Evolutionary conservation across 768 basidiomycete genomes (phyloP).

Genomic region (Paxillus ammoniavirescens): DNA sequence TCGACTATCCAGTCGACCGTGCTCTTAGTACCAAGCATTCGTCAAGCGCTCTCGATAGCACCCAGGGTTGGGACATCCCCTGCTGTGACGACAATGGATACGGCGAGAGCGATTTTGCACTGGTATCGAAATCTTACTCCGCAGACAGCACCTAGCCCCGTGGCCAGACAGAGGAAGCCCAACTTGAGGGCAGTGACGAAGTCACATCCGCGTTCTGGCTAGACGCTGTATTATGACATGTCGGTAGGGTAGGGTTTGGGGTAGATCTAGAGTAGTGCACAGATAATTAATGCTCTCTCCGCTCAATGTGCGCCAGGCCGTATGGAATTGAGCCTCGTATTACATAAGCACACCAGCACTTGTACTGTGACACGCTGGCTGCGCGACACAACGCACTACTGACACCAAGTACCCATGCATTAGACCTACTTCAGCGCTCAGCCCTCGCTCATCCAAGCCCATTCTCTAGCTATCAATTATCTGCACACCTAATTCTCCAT

Average conservation of each 20-base stretch:
- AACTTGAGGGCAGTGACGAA: slow-evolving; percentile 25
- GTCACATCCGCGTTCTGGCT: slow-evolving; percentile 12
- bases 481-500: slow-evolving; percentile 25
- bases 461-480: slow-evolving; percentile 32
- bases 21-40: slow-evolving; percentile 42
- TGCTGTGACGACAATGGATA: slow-evolving; percentile 30
- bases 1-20: slow-evolving; percentile 47
- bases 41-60: slow-evolving; percentile 37
- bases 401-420: too few relatives aligned
- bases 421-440: too few relatives aligned
- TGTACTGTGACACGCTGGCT: too few relatives aligned
- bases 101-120: slow-evolving; percentile 15
- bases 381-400: too few relatives aligned
- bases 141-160: slow-evolving; percentile 3
- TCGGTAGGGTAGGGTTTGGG: not conserved
- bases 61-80: slow-evolving; percentile 4
- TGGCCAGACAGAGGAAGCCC: slow-evolving; percentile 13
- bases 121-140: slow-evolving; percentile 12
- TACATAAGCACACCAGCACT: slow-evolving; percentile 17
- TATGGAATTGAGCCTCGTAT: not conserved
- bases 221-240: not conserved
- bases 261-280: slow-evolving; percentile 1
- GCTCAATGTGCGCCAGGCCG: not conserved
- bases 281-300: not conserved
- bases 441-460: not conserved